Evolutionary conservation across 257 asterid species (phyloP), one percentile per base, ranked within the genome.

Genomic region (Gentiana straminea): DNA sequence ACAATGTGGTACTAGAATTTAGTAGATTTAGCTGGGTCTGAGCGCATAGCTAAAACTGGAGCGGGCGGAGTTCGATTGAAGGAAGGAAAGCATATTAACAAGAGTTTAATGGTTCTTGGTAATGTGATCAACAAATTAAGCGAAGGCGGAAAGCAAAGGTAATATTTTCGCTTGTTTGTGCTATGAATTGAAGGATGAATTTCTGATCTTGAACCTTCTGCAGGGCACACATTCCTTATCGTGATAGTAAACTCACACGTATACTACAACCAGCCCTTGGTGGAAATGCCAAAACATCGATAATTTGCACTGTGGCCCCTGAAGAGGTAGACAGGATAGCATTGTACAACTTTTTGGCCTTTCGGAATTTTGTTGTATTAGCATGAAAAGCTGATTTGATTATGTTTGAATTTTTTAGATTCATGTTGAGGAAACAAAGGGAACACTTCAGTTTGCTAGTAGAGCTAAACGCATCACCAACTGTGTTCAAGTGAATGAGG

Each of bases 401-500:
- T 43, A 55, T 47, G 44, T 47, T 9, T 62, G 59, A 35, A 59
- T 39, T 61, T 47, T 68, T 52, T 66, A 88, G 99, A 78, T 72
- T 68, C 99, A 92, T 62, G 60, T 83, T 57, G 99, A 92, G 66
- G 99, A 92, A 72, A 70, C 99, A 51, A 92, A 78, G 73, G 99
- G 99, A 71, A 92, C 95, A 47, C 99, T 92, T 67, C 97, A 80
- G 58, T 92, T 92, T 74, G 99, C 99, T 41, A 92, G 95, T 80
- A 75, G 99, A 77, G 97, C 97, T 56, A 92, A 92, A 80, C 79
- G 88, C 70, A 92, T 92, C 64, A 88, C 95, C 64, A 92, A 92
- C 66, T 88, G 97, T 53, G 97, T 88, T 68, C 99, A 88, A 88
- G 95, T 92, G 79, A 92, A 92, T 76, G 99, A 92, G 99, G 99